These are phyloP conservation scores for Cucurbita maxima DNA, from an alignment of 306 rosid genomes.

Conservation along the genomic window DNA sequence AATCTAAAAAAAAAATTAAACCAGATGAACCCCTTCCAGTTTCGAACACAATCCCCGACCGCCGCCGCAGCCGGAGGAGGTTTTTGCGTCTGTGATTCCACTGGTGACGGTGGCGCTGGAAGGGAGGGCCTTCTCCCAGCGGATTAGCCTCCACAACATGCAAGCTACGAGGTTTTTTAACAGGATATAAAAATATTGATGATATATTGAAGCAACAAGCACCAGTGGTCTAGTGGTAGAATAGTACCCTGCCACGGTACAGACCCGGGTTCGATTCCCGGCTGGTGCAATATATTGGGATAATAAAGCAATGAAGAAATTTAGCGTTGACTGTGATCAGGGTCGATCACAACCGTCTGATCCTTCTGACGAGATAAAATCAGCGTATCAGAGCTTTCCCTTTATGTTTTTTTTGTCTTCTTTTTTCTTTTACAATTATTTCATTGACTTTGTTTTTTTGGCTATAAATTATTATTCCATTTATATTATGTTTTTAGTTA, in stretches of 20 bases:
- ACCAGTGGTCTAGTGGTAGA: conserved; percentile 99
- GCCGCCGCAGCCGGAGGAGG: conserved; percentile 25
- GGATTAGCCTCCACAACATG: conserved; percentile 68
- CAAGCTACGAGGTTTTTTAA: too few species aligned
- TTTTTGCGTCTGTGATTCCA: conserved; percentile 40
- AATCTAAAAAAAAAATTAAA: neutral
- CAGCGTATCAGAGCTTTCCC: too few species aligned
- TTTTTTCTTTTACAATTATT: too few species aligned
- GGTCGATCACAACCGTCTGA: too few species aligned
- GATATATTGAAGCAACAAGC: neutral
- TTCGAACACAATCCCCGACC: conserved; percentile 24
- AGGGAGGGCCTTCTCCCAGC: conserved; percentile 86
- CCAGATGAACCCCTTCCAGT: conserved; percentile 33
- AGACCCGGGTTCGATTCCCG: conserved; percentile 51
- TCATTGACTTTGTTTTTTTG: too few species aligned
- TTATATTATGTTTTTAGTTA: too few species aligned
- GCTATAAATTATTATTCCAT: too few species aligned
- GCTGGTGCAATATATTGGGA: conserved; percentile 21
- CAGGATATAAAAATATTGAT: too few species aligned
- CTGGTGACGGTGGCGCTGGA: conserved; percentile 76
- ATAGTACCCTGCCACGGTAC: conserved; percentile 70
- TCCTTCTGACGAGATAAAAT: too few species aligned
- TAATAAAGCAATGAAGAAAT: too few species aligned
- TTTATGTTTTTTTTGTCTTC: too few species aligned
- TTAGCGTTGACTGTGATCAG: too few species aligned